Evolutionary conservation across 1,284 basidiomycete species (phyloP).

Genomic region (Fomitopsis schrenkii): DNA sequence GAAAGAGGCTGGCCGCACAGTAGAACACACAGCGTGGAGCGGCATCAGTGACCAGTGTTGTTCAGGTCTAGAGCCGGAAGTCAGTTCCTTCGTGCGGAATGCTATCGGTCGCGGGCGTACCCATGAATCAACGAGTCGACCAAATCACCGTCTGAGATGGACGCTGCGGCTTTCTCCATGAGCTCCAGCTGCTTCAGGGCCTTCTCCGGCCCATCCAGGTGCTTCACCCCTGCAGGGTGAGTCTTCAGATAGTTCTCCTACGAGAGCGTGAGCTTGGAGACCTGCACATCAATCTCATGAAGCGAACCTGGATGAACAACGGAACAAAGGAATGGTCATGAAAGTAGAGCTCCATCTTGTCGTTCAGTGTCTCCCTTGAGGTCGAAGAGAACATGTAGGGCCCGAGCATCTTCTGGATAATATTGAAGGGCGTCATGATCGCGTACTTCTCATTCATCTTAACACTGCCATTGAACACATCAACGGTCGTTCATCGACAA

Average conservation of each 20-base stretch:
- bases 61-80: conserved; percentile 56
- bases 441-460: conserved; percentile 91
- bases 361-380: conserved; percentile 76
- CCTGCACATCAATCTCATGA: neutral
- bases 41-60: conserved; percentile 98
- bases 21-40: conserved; percentile 86
- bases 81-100: neutral
- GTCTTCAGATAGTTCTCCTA: conserved; percentile 93
- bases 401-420: conserved; percentile 82
- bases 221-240: conserved; percentile 59
- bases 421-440: conserved; percentile 87
- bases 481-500: neutral
- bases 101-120: conserved; percentile 32
- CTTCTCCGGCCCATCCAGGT: conserved; percentile 61
- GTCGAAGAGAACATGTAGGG: conserved; percentile 88
- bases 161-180: conserved; percentile 86
- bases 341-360: conserved; percentile 97
- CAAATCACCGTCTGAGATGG: conserved; percentile 94
- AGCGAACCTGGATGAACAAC: conserved; percentile 83
- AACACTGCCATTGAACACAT: conserved; percentile 43
- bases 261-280: neutral
- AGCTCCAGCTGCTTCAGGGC: conserved; percentile 72
- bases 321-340: conserved; percentile 94
- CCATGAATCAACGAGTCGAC: conserved; percentile 93
- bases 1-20: conserved; percentile 80